A percentile compares a stretch with the other conserved stretches of the same genome.
Conservation (phyloP, 139 green algal species). For the Picochlorum sp. region DNA sequence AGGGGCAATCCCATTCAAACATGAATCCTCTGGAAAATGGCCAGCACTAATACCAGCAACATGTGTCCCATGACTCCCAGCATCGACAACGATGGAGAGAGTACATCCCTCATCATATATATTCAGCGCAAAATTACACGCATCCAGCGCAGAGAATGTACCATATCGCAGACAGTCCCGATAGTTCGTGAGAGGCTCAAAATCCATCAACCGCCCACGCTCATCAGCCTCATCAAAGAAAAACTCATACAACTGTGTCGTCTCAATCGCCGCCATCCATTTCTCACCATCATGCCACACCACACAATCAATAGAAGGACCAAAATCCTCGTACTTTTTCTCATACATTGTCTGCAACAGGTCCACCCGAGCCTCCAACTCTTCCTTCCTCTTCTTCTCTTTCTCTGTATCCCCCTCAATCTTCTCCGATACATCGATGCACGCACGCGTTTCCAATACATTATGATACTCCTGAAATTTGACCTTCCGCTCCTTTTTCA, state of each 20-base stretch:
- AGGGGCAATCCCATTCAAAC: constrained; percentile 76
- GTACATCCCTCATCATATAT: constrained; percentile 70
- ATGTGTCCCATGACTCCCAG: constrained; percentile 79
- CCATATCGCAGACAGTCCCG: constrained; percentile 25
- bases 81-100: constrained; percentile 77
- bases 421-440: constrained; percentile 25
- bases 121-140: constrained; percentile 75
- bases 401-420: not conserved
- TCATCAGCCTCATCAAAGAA: not conserved
- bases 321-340: constrained; percentile 34
- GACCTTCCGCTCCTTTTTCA: constrained; percentile 46
- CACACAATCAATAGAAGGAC: constrained; percentile 69
- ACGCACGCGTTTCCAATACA: constrained; percentile 29
- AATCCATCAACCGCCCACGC: constrained; percentile 43
- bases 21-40: constrained; percentile 66
- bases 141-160: constrained; percentile 52
- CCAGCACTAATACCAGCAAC: constrained; percentile 78
- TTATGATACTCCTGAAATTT: constrained; percentile 59
- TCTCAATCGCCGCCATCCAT: constrained; percentile 79
- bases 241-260: constrained; percentile 39
- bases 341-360: constrained; percentile 27
- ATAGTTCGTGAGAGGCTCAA: constrained; percentile 57
- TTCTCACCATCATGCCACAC: constrained; percentile 80
- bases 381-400: constrained; percentile 21
- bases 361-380: constrained; percentile 63